phyloP scores from a whole-genome alignment of 306 rosid species.

The Quercus wislizeni region DNA sequence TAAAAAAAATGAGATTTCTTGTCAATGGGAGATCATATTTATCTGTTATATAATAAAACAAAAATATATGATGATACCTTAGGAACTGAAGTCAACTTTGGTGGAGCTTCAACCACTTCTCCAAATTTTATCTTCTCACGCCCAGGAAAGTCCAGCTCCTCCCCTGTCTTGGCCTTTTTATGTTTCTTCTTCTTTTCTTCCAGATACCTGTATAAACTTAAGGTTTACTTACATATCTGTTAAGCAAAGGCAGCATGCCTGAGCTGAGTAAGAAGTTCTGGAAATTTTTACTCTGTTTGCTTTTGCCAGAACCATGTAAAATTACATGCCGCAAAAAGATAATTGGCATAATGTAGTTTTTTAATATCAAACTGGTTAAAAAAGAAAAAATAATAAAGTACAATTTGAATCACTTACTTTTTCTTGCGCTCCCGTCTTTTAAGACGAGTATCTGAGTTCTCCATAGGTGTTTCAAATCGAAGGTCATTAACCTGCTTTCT shows the following conservation, averaged over 20 bases:
- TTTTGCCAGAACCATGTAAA: not conserved
- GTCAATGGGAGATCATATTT: not conserved
- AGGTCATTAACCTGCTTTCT: conserved; percentile 71
- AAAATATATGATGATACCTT: conserved; percentile 48
- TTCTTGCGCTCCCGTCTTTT: conserved; percentile 67
- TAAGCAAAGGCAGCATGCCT: not conserved
- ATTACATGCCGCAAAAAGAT: not conserved
- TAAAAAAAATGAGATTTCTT: conserved; percentile 3
- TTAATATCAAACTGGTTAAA: not conserved
- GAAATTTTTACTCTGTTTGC: not conserved
- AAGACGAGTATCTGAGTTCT: conserved; percentile 39
- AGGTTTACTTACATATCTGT: not conserved
- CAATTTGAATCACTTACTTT: conserved; percentile 45
- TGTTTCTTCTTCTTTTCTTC: conserved; percentile 69
- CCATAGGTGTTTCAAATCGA: conserved; percentile 54
- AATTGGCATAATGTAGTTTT: not conserved
- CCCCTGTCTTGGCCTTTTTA: conserved; percentile 47
- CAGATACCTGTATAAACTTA: conserved; percentile 48
- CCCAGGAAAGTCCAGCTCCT: conserved; percentile 55
- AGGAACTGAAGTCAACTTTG: conserved; percentile 57
- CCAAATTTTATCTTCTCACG: conserved; percentile 78
- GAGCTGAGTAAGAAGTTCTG: conserved; percentile 7
- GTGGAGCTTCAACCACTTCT: conserved; percentile 90
- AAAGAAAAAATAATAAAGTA: not conserved
- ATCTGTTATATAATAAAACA: conserved; percentile 10